Base-by-base conservation (phyloP, 352 stramenopile genomes). In the Pythium biforme region DNA sequence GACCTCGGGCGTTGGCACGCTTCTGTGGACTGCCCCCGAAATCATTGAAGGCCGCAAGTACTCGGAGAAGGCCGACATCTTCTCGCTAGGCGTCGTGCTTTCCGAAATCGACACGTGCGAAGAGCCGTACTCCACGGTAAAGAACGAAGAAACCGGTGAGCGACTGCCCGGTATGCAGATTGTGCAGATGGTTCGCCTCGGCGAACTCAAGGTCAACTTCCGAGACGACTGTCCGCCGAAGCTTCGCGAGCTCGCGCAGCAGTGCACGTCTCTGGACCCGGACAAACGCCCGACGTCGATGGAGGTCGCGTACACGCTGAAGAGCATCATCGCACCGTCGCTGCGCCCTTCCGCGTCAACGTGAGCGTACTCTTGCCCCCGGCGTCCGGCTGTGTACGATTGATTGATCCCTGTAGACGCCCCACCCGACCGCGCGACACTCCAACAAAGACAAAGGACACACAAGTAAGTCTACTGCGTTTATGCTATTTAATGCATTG, bases 1-100 rank as follows among this genome's bases (percentile, higher is more conserved):
- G 75, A 89, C 84, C 17, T 90, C 81, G 1, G 83, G 89, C 17
- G 83, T 88, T 12, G 87, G 87, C 17, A 96, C 84, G 19, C 69
- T 90, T 34, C 68, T 89, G 10, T 97, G 88, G 87, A 95, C 86
- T 17, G 88, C 88, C 0, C 88, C 89, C 2, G 89, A 97, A 71
- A 93, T 96, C 59, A 91, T 97, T 22, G 70, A 89, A 57, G 84
- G 84, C 61, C 81, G 90, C 40, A 86, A 89, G 34, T 96, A 93
- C 73, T 92, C 77, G 29, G 82, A 94, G 50, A 91, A 92, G 55
- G 86, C 87, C 17, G 89, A 97, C 58, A 86, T 97, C 33, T 97
- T 94, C 68, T 93, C 84, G 29, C 79, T 96, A 23, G 89, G 88
- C 33, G 82, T 96, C 34, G 83, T 94, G 47, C 66, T 94, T 1